Base-by-base conservation (phyloP, 306 rosid genomes). In the Prunus mume region DNA sequence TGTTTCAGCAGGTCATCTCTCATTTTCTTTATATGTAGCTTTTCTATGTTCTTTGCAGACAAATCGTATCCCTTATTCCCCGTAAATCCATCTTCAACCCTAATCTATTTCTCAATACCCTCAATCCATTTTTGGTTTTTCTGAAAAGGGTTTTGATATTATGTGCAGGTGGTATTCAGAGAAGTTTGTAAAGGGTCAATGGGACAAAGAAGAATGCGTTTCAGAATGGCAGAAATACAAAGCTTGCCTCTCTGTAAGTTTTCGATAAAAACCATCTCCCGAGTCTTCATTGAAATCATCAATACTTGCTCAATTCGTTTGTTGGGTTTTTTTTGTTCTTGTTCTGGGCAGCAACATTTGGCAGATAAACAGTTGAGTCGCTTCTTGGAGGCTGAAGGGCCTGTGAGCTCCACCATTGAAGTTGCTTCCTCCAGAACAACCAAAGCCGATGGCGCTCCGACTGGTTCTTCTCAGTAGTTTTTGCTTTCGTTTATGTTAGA, bases 181-280 rank as follows among this genome's bases (percentile, higher is more conserved):
- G 73, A 91, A 88, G 86, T 90, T 85, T 73, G 80, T 92, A 34
- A 89, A 92, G 78, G 97, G 95, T 70, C 84, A 83, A 24, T 90
- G 90, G 89, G 91, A 85, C 78, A 89, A 88, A 80, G 86, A 84
- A 82, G 96, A 89, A 20, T 95, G 97, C 41, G 83, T 79, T 75
- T 78, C 87, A 7, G 97, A 92, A 72, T 90, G 98, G 98, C 81
- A 85, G 63, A 88, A 90, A 50, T 95, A 92, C 92, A 83, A 87
- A 79, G 89, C 97, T 61, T 92, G 97, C 80, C 92, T 95, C 27
- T 88, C 91, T 49, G 97, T 92, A 81, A 47, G 47, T 63, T 50
- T 27, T 3, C 18, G n/a, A 43, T 30, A 3, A n/a, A 34, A 17
- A 64, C 74, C 10, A 1, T 51, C 41, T 73, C 10, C 49, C 14